Evolutionary conservation across 208 protist species (phyloP).

Genomic region (Trypanosoma melophagium): DNA sequence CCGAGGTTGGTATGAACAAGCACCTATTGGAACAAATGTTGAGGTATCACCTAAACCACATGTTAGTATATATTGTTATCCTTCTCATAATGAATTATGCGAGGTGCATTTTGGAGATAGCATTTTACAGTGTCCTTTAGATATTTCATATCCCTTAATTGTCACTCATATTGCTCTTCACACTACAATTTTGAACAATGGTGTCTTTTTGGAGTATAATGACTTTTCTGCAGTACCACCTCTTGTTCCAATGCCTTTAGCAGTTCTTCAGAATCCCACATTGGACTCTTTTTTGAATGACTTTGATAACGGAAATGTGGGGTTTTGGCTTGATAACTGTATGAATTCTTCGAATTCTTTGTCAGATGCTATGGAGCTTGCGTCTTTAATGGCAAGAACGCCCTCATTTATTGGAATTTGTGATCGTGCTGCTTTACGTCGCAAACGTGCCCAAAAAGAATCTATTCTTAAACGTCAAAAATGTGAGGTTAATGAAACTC

Average conservation of each 20-base stretch:
- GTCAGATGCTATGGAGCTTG: slow-evolving; percentile 51
- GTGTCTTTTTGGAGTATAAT: slow-evolving; percentile 63
- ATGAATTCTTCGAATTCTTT: slow-evolving; percentile 41
- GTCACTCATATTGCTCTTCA: slow-evolving; percentile 67
- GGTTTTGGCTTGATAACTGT: slow-evolving; percentile 73
- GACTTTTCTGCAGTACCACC: slow-evolving; percentile 16
- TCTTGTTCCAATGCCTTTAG: slow-evolving; percentile 51
- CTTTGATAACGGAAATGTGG: slow-evolving; percentile 30
- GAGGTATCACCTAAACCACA: slow-evolving; percentile 37
- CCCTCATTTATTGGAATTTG: slow-evolving; percentile 48
- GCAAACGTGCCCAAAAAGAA: slow-evolving; percentile 26
- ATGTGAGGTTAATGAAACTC: slow-evolving; percentile 24
- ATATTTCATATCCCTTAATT: slow-evolving; percentile 78
- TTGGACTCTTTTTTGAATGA: slow-evolving; percentile 55
- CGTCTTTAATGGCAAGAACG: slow-evolving; percentile 44
- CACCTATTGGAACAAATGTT: slow-evolving; percentile 36
- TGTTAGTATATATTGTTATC: slow-evolving; percentile 60
- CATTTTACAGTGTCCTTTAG: slow-evolving; percentile 69
- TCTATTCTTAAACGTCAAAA: slow-evolving; percentile 11
- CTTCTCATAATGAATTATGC: slow-evolving; percentile 46
- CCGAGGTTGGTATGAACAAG: slow-evolving; percentile 81
- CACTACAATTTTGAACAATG: slow-evolving; percentile 77
- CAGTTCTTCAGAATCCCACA: slow-evolving; percentile 54
- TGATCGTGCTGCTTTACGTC: slow-evolving; percentile 37
- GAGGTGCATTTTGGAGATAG: slow-evolving; percentile 33